Percentiles rank a stretch among this genome's conserved stretches.
These are phyloP conservation scores for Plasmodium vivax DNA, from an alignment of 169 alveolate species.

Conservation along the genomic window DNA sequence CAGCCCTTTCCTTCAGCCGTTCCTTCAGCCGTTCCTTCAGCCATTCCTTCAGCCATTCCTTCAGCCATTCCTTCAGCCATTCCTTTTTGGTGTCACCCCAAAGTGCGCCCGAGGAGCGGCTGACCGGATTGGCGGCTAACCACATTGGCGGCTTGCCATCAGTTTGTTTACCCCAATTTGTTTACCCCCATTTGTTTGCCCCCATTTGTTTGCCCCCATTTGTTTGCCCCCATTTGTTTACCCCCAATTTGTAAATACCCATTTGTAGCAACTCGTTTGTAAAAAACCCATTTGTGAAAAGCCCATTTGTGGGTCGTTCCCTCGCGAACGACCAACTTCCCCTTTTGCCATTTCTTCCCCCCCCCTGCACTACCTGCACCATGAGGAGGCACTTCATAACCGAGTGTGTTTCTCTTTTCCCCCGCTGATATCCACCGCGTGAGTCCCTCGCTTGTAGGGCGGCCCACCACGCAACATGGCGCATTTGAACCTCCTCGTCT, in stretches of 20 bases:
- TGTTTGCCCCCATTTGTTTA: background rate
- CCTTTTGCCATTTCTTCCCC: background rate
- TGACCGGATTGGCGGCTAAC: background rate
- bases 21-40: too few species aligned
- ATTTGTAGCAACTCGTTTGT: background rate
- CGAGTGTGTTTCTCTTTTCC: background rate
- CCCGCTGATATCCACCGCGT: background rate
- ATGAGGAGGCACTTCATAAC: background rate
- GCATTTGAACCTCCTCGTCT: constrained; percentile 7
- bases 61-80: too few species aligned
- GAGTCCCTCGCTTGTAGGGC: background rate
- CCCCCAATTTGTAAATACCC: too few species aligned
- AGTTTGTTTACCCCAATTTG: background rate
- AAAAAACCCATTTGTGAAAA: background rate
- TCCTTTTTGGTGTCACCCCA: background rate
- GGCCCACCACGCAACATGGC: background rate
- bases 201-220: background rate
- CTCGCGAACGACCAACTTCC: background rate
- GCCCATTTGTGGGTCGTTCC: background rate
- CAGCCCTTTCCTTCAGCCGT: background rate
- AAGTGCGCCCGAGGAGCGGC: background rate
- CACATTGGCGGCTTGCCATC: background rate
- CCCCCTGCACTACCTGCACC: background rate
- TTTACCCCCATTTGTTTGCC: background rate
- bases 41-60: too few species aligned